Conservation (phyloP, 139 green algal genomes). For the Asterochloris erici region DNA sequence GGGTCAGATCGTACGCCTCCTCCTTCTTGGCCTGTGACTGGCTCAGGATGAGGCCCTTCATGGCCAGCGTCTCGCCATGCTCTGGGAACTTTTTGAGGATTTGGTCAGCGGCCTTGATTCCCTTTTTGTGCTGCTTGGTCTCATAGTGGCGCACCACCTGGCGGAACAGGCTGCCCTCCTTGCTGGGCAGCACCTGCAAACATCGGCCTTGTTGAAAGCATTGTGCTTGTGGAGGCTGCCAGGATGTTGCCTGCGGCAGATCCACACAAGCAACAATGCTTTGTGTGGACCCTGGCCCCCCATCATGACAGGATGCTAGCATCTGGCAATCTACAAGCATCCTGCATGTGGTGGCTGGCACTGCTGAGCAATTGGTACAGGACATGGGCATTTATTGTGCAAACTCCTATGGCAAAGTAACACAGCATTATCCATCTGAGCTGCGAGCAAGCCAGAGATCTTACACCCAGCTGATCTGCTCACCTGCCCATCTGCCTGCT, state of each 20-base stretch:
- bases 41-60: slow-evolving; percentile 94
- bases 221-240: not conserved
- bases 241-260: not conserved
- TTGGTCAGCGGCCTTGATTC: slow-evolving; percentile 90
- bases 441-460: not conserved
- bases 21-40: slow-evolving; percentile 67
- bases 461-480: not conserved
- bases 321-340: not conserved
- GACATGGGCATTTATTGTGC: not conserved
- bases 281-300: not conserved
- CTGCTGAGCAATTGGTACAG: not conserved
- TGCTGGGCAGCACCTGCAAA: slow-evolving; percentile 54
- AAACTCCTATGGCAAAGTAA: not conserved
- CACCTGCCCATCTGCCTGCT: not conserved
- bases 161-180: slow-evolving; percentile 76
- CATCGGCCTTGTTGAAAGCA: not conserved
- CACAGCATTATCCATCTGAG: not conserved
- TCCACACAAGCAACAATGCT: no score
- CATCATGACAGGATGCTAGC: not conserved
- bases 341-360: no score
- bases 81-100: slow-evolving; percentile 96
- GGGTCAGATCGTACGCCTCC: slow-evolving; percentile 94
- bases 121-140: slow-evolving; percentile 98
- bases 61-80: slow-evolving; percentile 96
- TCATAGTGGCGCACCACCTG: slow-evolving; percentile 92